Percentiles rank a stretch among this genome's conserved stretches.
Evolutionary conservation across 306 rosid genomes (phyloP).

Genomic region (Rosa chinensis): DNA sequence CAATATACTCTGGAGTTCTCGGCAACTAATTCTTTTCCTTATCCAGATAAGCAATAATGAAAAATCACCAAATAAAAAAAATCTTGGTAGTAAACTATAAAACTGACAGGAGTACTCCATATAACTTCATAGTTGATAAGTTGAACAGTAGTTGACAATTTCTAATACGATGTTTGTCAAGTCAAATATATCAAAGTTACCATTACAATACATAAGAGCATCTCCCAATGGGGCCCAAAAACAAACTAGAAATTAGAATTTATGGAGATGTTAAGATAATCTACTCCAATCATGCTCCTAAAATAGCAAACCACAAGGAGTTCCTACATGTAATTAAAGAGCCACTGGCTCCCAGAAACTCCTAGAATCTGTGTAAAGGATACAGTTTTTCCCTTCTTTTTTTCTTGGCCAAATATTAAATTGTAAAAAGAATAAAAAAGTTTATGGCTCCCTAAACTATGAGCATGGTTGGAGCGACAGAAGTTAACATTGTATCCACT

Average conservation of each 20-base stretch:
- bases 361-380: neutral
- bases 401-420: neutral
- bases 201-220: neutral
- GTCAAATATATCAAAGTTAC: neutral
- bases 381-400: neutral
- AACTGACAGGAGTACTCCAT: neutral
- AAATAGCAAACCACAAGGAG: neutral
- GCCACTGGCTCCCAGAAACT: neutral
- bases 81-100: neutral
- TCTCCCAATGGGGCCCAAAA: neutral
- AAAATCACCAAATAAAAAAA: neutral
- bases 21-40: neutral
- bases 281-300: neutral
- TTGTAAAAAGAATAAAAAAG: neutral
- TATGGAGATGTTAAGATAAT: neutral
- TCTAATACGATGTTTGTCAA: neutral
- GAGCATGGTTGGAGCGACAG: neutral
- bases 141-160: neutral
- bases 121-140: neutral
- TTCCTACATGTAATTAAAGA: neutral
- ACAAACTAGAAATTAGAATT: neutral
- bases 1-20: neutral
- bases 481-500: neutral
- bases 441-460: neutral
- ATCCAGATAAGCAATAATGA: neutral